Percentiles rank a stretch among this genome's conserved stretches.
Conservation (phyloP, 2,329 filamentous ascomycete genomes). For the Calycina herbarum region DNA sequence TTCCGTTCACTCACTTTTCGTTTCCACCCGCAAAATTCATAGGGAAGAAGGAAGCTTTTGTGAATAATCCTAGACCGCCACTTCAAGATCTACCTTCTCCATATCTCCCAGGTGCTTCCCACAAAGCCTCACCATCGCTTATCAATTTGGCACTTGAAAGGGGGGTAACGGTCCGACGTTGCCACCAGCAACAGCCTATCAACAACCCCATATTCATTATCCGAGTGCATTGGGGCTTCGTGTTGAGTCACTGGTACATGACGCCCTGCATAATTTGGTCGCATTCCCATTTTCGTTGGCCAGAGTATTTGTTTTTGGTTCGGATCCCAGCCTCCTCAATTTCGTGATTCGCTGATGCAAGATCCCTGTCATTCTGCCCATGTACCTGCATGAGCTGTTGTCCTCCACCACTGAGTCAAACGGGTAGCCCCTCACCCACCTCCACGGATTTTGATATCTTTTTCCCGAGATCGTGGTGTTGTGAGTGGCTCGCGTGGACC, state of each 20-base stretch:
- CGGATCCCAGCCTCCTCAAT: slow-evolving; percentile 12
- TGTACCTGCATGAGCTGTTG: slow-evolving; percentile 19
- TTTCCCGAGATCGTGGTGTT: slow-evolving; percentile 1
- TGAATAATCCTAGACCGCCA: slow-evolving; percentile 13
- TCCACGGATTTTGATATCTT: not conserved
- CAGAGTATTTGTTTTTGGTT: slow-evolving; percentile 12
- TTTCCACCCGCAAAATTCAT: not conserved
- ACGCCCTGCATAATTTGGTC: slow-evolving; percentile 20
- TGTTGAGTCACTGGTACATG: slow-evolving; percentile 22
- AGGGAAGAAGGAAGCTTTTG: slow-evolving; percentile 2
- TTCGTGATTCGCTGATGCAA: slow-evolving; percentile 6
- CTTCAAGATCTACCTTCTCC: not conserved
- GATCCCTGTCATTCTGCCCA: not conserved
- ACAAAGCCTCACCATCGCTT: slow-evolving; percentile 5
- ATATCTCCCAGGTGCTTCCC: not conserved
- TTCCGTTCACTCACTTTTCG: not conserved
- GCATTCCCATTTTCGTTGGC: slow-evolving; percentile 10
- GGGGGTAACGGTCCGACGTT: slow-evolving; percentile 10
- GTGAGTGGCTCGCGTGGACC: slow-evolving; percentile 13
- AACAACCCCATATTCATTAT: slow-evolving; percentile 8
- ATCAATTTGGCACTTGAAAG: slow-evolving; percentile 1
- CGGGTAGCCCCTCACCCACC: not conserved
- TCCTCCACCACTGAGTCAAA: not conserved
- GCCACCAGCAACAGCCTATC: slow-evolving; percentile 18
- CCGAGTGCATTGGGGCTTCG: not conserved